Base-by-base conservation (phyloP, 345 rosid species). In the Gossypium herbaceum region DNA sequence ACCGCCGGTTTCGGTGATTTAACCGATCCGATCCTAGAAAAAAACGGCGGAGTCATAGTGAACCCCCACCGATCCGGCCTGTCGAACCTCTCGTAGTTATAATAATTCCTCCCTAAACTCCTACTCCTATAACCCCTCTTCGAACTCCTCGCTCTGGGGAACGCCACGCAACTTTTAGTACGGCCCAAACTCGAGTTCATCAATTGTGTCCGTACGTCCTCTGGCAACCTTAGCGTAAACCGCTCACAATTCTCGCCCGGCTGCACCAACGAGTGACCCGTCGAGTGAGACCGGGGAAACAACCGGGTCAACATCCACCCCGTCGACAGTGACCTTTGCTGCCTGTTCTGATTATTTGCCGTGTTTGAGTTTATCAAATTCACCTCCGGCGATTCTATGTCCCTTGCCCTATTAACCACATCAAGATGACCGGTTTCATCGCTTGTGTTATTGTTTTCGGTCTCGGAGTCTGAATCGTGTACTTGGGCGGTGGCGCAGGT, bases 181-280 rank as follows among this genome's bases (percentile, higher is more conserved):
- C 78, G 73, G 17, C 57, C 80, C 81, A 84, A 68, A 68, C 44
- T 65, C 2, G 85, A 84, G 17, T 62, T 83, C 64, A 86, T 77
- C 13, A 84, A 61, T 76, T 80, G 86, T 59, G 59, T 86, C 22
- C 91, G 81, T 57, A 87, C 85, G 25, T 92, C 94, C 19, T 85
- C 86, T 1, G 98, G 93, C 45, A 94, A 76, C 75, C 91, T 82
- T 52, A 94, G 81, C 1, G 97, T 92, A 71, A 87, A 94, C 81
- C 92, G 82, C 58, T 94, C 93, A 0, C 64, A 44, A 82, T 88
- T 79, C 75, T 83, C 91, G n/a, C 83, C 87, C 7, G 71, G 76
- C 70, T 85, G 92, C 22, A 91, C 84, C 64, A 84, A 34, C 1
- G 81, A 81, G 76, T 84, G 90, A 19, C 87, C 85, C 1, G 84